phyloP scores from a whole-genome alignment of 2,329 filamentous ascomycete species.

The Scedosporium apiospermum region DNA sequence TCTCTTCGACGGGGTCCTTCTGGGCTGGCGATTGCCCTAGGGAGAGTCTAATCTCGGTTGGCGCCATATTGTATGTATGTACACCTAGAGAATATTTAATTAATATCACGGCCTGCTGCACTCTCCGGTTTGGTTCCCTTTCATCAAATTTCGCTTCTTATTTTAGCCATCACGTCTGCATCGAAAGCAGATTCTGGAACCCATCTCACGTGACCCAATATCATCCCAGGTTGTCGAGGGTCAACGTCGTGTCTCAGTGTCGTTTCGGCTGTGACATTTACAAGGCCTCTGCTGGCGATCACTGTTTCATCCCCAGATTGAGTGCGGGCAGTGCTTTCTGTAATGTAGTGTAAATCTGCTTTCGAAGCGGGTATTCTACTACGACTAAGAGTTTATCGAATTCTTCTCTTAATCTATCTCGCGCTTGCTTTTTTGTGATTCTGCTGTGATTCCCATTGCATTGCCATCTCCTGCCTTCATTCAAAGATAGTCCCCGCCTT shows the following conservation, averaged over 20 bases:
- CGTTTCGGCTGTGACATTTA: constrained; percentile 1
- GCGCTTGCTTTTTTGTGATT: neutral
- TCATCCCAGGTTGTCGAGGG: neutral
- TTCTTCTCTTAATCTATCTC: neutral
- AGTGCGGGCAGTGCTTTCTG: neutral
- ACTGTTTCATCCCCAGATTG: constrained; percentile 1
- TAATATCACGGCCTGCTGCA: neutral
- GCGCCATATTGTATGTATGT: neutral
- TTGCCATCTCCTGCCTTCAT: neutral
- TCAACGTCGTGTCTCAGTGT: neutral
- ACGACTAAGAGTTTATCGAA: neutral
- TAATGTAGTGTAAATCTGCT: neutral
- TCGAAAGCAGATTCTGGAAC: neutral
- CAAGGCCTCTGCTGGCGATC: neutral
- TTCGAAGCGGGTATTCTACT: neutral
- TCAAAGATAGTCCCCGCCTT: neutral
- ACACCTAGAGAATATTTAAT: neutral
- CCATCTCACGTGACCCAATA: neutral
- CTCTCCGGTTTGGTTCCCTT: neutral
- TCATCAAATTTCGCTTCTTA: neutral
- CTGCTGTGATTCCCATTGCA: neutral
- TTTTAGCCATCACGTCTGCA: neutral
- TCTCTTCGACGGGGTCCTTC: neutral
- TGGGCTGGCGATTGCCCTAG: neutral
- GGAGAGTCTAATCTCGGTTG: neutral